These are phyloP conservation scores for Scheffersomyces coipomensis DNA, from an alignment of 805 yeast species.

Conservation along the genomic window DNA sequence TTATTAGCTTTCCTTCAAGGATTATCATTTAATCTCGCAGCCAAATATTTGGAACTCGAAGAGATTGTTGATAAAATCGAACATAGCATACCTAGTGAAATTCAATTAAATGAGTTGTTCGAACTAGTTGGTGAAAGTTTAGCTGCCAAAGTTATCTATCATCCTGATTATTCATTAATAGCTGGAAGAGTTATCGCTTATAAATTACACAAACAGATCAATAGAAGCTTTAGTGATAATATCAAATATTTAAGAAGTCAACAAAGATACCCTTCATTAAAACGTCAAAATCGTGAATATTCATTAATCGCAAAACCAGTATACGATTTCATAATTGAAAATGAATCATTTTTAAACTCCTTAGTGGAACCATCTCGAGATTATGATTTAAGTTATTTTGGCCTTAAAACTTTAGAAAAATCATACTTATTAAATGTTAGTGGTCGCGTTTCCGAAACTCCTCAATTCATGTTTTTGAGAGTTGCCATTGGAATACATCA, in stretches of 20 bases:
- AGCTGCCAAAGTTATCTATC: constrained; percentile 30
- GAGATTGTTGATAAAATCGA: constrained; percentile 13
- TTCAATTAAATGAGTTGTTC: constrained; percentile 17
- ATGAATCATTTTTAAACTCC: constrained; percentile 66
- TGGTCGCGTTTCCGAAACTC: constrained; percentile 75
- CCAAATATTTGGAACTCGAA: constrained; percentile 11
- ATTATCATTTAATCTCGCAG: constrained; percentile 13
- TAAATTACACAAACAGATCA: constrained; percentile 20
- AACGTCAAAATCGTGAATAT: constrained; percentile 7
- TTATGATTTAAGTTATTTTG: constrained; percentile 76
- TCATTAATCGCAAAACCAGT: constrained; percentile 74
- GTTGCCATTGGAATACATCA: constrained; percentile 92
- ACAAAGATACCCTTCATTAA: constrained; percentile 8
- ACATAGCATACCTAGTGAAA: constrained; percentile 16
- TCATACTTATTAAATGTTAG: constrained; percentile 69
- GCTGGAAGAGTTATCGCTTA: constrained; percentile 38
- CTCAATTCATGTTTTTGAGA: constrained; percentile 87
- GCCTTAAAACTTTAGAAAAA: constrained; percentile 87
- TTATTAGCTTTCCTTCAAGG: constrained; percentile 8
- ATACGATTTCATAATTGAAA: constrained; percentile 57
- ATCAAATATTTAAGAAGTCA: constrained; percentile 14
- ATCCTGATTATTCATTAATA: constrained; percentile 33
- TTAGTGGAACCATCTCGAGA: constrained; percentile 80
- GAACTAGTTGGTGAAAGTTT: constrained; percentile 31
- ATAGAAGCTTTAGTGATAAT: constrained; percentile 22